Base-by-base conservation (phyloP, 169 alveolate species). In the Miamiensis avidus region DNA sequence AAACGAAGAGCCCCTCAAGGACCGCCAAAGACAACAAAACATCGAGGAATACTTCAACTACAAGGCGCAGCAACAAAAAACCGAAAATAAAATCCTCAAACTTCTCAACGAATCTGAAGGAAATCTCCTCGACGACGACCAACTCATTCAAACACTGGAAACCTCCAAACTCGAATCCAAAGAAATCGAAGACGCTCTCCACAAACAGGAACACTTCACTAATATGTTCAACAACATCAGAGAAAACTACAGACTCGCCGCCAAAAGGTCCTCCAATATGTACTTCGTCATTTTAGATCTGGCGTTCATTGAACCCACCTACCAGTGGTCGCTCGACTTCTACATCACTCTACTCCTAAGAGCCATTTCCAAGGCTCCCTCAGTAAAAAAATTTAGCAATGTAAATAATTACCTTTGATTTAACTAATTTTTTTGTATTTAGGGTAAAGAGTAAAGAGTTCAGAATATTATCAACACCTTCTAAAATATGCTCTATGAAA, bases 241-340 rank as follows among this genome's bases (percentile, higher is more conserved):
- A 6, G 49, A 64, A 31, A 27, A 34, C 33, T 85, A 73, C 31
- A 78, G 69, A 74, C 34, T 30, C 31, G 76, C 65, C 1, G 85
- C 86, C 29, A 85, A 78, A 31, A 85, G 83, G 74, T 74, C 78
- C 20, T 74, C 89, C 6, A 73, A 78, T 1, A 34, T 85, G 49
- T 85, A 85, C 33, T 75, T 65, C 28, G 86, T 85, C 87, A 89
- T 96, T 34, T 89, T 92, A 4, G 98, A 96, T 82, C 88, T 96
- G 75, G 92, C 96, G 27, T 90, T 91, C 78, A 94, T 96, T 75
- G 98, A 96, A 83, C 97, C 97, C 77, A 95, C 95, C 95, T 96
- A 96, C 87, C 95, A 94, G 78, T 95, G 95, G 89, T 91, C 96
- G 28, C 89, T 96, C n/a, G 95, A 93, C 74, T 91, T 92, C 89